A percentile compares a stretch with the other conserved stretches of the same genome.
Evolutionary conservation across 805 yeast genomes (phyloP).

Genomic region (Groenewaldozyma salmanticensis): DNA sequence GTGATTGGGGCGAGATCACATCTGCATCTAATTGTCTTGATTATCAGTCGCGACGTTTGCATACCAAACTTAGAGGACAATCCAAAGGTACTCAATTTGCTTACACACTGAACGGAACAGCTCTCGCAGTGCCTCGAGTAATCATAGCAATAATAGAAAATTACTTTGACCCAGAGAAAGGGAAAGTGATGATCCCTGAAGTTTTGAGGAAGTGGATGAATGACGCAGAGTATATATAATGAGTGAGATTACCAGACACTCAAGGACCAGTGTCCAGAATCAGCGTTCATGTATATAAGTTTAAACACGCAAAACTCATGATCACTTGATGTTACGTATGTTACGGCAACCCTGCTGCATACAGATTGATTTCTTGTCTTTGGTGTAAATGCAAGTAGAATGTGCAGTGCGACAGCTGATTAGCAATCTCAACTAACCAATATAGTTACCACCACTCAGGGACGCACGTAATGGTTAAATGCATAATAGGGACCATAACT

Average conservation of each 20-base stretch:
- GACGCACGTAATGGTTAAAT: no score
- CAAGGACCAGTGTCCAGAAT: no score
- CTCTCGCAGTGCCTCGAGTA: conserved; percentile 88
- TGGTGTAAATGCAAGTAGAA: no score
- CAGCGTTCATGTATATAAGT: no score
- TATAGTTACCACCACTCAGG: no score
- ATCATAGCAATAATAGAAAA: conserved; percentile 86
- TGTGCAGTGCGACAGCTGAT: no score
- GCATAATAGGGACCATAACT: no score
- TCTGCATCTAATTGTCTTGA: conserved; percentile 90
- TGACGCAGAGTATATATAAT: conserved; percentile 34
- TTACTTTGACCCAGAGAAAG: conserved; percentile 50
- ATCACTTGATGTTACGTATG: neutral
- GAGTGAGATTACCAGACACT: neutral
- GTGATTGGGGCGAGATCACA: conserved; percentile 84
- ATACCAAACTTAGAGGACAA: conserved; percentile 39
- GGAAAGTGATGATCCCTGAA: conserved; percentile 53
- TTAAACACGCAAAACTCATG: neutral
- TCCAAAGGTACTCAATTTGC: conserved; percentile 36
- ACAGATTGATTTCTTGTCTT: neutral
- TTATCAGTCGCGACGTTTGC: conserved; percentile 77
- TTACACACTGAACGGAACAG: conserved; percentile 90
- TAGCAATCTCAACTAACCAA: no score
- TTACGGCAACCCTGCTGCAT: neutral
- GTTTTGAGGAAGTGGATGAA: conserved; percentile 68